These are phyloP conservation scores for Colletotrichum theobromicola DNA, from an alignment of 2,329 filamentous ascomycete species.

Conservation along the genomic window DNA sequence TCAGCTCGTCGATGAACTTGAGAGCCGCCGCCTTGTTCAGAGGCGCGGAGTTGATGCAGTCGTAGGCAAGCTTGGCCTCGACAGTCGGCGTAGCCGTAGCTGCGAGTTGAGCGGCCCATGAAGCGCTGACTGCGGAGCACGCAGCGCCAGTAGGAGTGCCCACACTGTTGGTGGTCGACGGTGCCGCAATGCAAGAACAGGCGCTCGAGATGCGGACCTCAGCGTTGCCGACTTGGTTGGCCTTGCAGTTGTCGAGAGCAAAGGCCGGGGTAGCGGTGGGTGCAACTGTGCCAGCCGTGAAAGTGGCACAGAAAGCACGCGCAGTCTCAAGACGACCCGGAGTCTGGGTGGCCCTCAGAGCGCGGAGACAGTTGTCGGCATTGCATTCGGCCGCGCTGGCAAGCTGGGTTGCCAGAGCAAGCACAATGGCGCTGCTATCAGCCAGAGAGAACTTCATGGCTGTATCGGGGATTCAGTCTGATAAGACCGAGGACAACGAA, in stretches of 20 bases:
- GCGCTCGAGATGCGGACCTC: not conserved
- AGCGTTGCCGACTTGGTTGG: not conserved
- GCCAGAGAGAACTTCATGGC: not conserved
- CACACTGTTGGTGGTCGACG: not conserved
- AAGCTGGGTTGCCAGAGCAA: not conserved
- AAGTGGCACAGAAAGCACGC: conserved; percentile 31
- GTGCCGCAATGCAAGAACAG: not conserved
- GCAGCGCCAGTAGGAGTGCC: not conserved
- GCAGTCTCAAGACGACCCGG: conserved; percentile 34
- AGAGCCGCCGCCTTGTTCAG: conserved; percentile 35
- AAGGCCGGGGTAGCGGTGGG: not conserved
- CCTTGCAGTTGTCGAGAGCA: not conserved
- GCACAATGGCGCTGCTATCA: not conserved
- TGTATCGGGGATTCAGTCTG: not conserved
- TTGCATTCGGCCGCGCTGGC: conserved; percentile 23
- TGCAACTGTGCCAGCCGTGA: not conserved
- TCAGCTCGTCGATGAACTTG: conserved; percentile 38
- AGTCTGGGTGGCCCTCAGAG: conserved; percentile 35
- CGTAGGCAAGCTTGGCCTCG: conserved; percentile 38
- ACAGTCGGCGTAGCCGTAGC: conserved; percentile 22
- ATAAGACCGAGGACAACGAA: not conserved
- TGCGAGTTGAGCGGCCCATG: not conserved
- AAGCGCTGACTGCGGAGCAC: not conserved
- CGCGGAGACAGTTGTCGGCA: conserved; percentile 40
- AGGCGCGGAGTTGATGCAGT: conserved; percentile 42